These are phyloP conservation scores for Salix caprea DNA, from an alignment of 345 rosid genomes.

Conservation along the genomic window DNA sequence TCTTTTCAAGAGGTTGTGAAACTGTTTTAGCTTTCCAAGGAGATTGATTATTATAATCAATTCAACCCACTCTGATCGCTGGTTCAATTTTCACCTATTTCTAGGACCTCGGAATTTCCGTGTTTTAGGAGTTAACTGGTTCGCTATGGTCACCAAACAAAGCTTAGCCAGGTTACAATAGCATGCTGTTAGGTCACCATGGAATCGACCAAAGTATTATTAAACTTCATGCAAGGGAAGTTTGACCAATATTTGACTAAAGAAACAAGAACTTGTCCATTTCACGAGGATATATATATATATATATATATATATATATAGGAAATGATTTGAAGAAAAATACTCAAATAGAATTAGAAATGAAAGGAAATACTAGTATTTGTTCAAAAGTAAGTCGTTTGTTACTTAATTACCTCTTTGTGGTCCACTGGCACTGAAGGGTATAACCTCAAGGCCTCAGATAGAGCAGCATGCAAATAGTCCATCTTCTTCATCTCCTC, in stretches of 20 bases:
- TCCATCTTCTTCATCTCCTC: slow-evolving; percentile 97
- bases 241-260: neutral
- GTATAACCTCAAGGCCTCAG: slow-evolving; percentile 84
- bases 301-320: too few relatives aligned
- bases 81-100: neutral
- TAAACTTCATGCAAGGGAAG: neutral
- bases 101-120: neutral
- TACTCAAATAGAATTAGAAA: neutral
- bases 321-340: neutral
- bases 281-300: neutral
- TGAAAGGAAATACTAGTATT: neutral
- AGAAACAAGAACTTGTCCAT: neutral
- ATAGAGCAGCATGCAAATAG: slow-evolving; percentile 88
- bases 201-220: neutral
- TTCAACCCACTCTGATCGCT: neutral
- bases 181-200: slow-evolving; percentile 29
- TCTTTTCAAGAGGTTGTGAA: neutral
- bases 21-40: too few relatives aligned
- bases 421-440: slow-evolving; percentile 97
- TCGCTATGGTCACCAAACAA: neutral
- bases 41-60: too few relatives aligned
- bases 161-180: neutral
- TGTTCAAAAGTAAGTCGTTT: neutral
- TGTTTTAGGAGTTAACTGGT: neutral
- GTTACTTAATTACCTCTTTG: slow-evolving; percentile 71